These are phyloP conservation scores for Suillus alpinus DNA, from an alignment of 768 basidiomycete genomes.

Conservation along the genomic window DNA sequence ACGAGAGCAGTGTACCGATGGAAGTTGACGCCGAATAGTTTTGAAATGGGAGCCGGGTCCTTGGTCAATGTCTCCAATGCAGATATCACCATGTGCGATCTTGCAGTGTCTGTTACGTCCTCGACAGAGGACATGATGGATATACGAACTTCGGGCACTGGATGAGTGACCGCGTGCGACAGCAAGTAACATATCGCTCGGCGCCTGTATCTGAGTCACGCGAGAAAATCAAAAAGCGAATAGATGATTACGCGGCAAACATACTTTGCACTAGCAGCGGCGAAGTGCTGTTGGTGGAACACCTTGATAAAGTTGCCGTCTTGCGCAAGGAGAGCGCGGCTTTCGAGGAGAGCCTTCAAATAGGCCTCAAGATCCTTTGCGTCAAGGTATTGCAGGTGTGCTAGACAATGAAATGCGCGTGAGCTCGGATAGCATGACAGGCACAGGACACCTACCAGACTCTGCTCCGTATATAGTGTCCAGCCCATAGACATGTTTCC, in stretches of 20 bases:
- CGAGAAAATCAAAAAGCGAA: neutral
- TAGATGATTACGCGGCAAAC: constrained; percentile 27
- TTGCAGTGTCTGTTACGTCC: constrained; percentile 38
- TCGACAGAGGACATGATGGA: constrained; percentile 49
- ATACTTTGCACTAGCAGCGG: constrained; percentile 46
- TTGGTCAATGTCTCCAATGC: constrained; percentile 43
- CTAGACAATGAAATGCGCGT: constrained; percentile 27
- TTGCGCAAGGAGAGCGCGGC: constrained; percentile 54
- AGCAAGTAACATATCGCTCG: constrained; percentile 73
- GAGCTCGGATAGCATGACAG: constrained; percentile 1
- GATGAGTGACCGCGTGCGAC: constrained; percentile 71
- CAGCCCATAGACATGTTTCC: constrained; percentile 63
- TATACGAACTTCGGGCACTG: constrained; percentile 45
- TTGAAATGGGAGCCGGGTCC: constrained; percentile 19
- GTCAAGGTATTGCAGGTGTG: constrained; percentile 64
- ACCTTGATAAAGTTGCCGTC: constrained; percentile 56
- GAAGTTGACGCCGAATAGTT: constrained; percentile 39
- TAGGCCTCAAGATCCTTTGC: constrained; percentile 63
- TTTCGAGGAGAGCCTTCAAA: constrained; percentile 45
- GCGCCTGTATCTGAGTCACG: constrained; percentile 56
- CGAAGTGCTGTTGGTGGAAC: constrained; percentile 60
- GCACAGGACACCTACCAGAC: constrained; percentile 42
- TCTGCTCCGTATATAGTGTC: constrained; percentile 69
- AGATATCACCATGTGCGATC: constrained; percentile 57
- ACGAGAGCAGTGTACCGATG: constrained; percentile 31